Evolutionary conservation across 2,329 filamentous ascomycete species (phyloP), one percentile per base, ranked within the genome.

Genomic region (Microcera coccophila): DNA sequence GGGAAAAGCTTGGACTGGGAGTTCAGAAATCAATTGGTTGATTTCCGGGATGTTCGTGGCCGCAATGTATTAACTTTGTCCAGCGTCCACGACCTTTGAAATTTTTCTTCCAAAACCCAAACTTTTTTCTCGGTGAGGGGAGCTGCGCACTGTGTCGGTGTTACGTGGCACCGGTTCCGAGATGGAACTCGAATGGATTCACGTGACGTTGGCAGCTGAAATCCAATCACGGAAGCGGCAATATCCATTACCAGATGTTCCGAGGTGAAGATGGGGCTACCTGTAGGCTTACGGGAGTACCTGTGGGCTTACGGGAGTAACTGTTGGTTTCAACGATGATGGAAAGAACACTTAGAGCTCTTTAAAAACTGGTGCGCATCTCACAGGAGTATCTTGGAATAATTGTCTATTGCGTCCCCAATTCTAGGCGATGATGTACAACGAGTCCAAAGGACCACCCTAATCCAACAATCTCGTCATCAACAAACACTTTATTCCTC

Each of bases 361-460:
- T n/a, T n/a, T n/a, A n/a, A n/a, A n/a, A n/a, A n/a, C n/a, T n/a
- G n/a, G n/a, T n/a, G n/a, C n/a, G n/a, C n/a, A n/a, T n/a, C n/a
- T n/a, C n/a, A n/a, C n/a, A n/a, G n/a, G 14, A 14, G 24, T 28
- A 28, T 28, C 24, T 28, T 32, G 9, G 29, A 32, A 32, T 55
- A 55, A 49, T 49, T 51, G 52, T 68, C 64, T 68, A 68, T 65
- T 66, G 55, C 55, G 53, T 59, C 56, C 55, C 55, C 50, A 54
- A 51, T 46, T 69, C 65, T 66, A 66, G 60, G 57, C 60, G 59
- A 62, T 70, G 65, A 67, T 70, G 61, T 70, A 70, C 67, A 69
- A 61, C 57, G 51, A 58, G 53, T 57, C 55, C 52, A 46, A 41
- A 53, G 56, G 60, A 59, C 50, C 47, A 43, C 58, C 57, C 55